phyloP scores from a whole-genome alignment of 2,329 filamentous ascomycete species.

The Verticillium longisporum region DNA sequence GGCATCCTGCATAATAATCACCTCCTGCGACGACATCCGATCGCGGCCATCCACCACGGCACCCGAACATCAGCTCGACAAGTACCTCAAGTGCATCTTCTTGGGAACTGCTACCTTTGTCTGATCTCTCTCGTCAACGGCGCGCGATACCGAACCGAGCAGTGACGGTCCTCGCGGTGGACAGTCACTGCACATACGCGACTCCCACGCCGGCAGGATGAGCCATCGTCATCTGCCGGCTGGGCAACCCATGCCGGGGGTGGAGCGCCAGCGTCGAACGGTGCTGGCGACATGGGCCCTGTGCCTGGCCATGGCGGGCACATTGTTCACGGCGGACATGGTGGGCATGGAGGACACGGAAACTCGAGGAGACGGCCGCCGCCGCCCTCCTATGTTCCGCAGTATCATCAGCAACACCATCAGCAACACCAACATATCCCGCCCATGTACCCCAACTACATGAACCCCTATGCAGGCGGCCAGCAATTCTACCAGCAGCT shows the following conservation, averaged over 20 bases:
- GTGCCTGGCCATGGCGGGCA: conserved; percentile 18
- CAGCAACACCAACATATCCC: conserved; percentile 14
- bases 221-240: conserved; percentile 70
- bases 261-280: conserved; percentile 14
- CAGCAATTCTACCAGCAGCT: conserved; percentile 43
- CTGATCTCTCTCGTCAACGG: neutral
- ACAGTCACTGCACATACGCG: conserved; percentile 14
- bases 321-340: conserved; percentile 16
- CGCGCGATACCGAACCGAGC: neutral
- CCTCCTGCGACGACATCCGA: neutral
- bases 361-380: conserved; percentile 29
- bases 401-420: conserved; percentile 18
- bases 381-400: conserved; percentile 25
- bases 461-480: conserved; percentile 33
- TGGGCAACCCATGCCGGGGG: conserved; percentile 58
- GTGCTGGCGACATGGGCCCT: conserved; percentile 23
- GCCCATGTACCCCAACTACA: conserved; percentile 45
- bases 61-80: neutral
- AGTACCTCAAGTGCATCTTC: neutral
- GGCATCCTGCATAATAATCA: neutral
- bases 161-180: conserved; percentile 13
- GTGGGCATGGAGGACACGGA: conserved; percentile 23
- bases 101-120: neutral
- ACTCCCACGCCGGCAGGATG: conserved; percentile 67
- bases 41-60: neutral